Conservation (phyloP, 257 asterid genomes). For the Solanum appendiculatum region DNA sequence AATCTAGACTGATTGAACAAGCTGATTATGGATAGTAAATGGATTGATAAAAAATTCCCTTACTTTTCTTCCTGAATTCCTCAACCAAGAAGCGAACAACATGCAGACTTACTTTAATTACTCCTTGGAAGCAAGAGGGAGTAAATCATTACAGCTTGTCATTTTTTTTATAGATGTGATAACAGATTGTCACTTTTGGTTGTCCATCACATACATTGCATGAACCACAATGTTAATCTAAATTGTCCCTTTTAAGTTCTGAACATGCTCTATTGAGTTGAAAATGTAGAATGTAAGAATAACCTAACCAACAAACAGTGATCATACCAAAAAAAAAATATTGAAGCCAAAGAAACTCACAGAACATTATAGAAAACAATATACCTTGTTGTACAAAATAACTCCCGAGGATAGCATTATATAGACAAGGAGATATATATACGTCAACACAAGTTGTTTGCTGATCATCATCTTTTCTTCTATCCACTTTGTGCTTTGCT, state of each 20-base stretch:
- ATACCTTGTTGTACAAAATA: constrained; percentile 92
- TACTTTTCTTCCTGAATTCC: background rate
- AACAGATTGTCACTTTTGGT: background rate
- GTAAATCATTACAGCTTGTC: background rate
- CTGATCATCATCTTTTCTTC: constrained; percentile 38
- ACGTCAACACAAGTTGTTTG: constrained; percentile 80
- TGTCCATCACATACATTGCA: background rate
- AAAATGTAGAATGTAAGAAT: background rate
- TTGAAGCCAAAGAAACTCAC: background rate
- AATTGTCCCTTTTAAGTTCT: background rate
- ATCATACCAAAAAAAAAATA: background rate
- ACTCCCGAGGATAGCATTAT: constrained; percentile 84
- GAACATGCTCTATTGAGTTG: background rate
- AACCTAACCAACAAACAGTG: background rate
- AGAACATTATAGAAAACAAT: background rate
- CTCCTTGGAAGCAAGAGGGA: background rate
- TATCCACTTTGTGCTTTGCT: background rate
- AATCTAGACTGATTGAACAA: background rate
- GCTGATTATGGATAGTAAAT: background rate
- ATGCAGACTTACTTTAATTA: background rate
- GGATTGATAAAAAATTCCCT: background rate
- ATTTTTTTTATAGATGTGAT: background rate
- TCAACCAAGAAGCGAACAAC: background rate
- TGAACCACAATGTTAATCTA: background rate
- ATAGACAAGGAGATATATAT: constrained; percentile 69